Conservation (phyloP, 2,329 filamentous ascomycete genomes). For the Immersiporthe knoxdaviesiana region DNA sequence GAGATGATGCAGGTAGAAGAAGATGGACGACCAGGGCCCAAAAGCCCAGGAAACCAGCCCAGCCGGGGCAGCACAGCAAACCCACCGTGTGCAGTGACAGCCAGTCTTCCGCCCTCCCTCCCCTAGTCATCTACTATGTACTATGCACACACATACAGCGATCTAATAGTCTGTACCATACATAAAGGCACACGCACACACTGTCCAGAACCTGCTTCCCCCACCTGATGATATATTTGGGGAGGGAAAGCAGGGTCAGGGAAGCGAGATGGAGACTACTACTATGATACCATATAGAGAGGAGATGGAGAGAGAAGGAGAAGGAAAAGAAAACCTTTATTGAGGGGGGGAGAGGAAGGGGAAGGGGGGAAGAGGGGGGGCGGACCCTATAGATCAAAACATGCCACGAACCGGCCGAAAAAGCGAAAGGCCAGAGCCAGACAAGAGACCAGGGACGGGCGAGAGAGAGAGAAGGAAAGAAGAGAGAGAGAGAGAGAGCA, state of each 20-base stretch:
- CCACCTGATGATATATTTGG: not conserved
- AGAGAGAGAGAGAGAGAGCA: constrained; percentile 1
- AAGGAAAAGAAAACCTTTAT: not conserved
- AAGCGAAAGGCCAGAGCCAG: constrained; percentile 7
- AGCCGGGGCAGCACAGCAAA: constrained; percentile 6
- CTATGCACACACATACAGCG: not conserved
- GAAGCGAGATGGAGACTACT: not conserved
- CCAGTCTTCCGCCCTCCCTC: not conserved
- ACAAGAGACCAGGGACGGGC: constrained; percentile 7
- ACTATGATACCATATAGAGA: not conserved
- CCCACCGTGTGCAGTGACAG: not conserved
- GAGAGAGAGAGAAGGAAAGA: constrained; percentile 6
- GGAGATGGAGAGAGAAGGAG: not conserved
- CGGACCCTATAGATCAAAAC: not conserved
- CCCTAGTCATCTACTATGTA: not conserved
- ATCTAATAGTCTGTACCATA: not conserved
- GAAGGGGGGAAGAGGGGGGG: no score
- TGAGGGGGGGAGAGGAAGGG: not conserved
- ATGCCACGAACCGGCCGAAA: constrained; percentile 2
- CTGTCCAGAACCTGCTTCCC: no score
- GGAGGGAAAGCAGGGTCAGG: not conserved
- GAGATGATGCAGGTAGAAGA: constrained; percentile 1
- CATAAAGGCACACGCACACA: not conserved
- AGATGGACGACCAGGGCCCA: constrained; percentile 1
- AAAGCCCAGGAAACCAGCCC: not conserved